Evolutionary conservation across 441 rosid genomes (phyloP), one percentile per base, ranked within the genome.

Genomic region (Euphorbia schlechtendalii): DNA sequence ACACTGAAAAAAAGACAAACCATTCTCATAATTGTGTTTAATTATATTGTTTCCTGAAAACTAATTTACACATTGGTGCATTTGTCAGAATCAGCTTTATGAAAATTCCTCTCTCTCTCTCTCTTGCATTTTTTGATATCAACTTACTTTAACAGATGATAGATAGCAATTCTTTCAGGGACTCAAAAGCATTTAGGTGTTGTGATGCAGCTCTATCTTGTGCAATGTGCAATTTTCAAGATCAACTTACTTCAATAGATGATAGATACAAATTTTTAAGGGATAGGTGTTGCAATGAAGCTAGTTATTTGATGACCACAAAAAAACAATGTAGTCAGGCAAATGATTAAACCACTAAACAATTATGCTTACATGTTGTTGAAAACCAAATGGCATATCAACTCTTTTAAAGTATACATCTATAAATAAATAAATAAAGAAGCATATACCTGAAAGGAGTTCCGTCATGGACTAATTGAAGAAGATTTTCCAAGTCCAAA

Each of bases 401-500:
- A 57, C 55, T 36, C 21, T 65, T 25, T 22, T 53, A 45, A 40
- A 20, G 41, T 27, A 3, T 13, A 66, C 36, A 68, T 45, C 25
- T 45, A 43, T 46, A 65, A 18, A 65, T 52, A n/a, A 34, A 22
- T 71, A 73, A 45, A 43, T 22, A 67, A 51, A 20, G 40, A 48
- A 66, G 55, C 21, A 74, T 49, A 62, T 64, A 94, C 98, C 96
- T 91, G 87, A 86, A 86, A 75, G 98, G 93, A 27, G 75, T 76
- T 74, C 75, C 86, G 67, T 92, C 98, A 70, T 89, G 93, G 74
- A 91, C 85, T 88, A 95, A 81, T 67, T 88, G 88, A 73, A 95
- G 92, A 77, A 95, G 88, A 76, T 77, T 88, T 77, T 92, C 91
- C 76, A 95, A 80, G 82, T 85, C 84, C 75, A 95, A 74, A 10